Evolutionary conservation across 169 alveolate species (phyloP), one percentile per base, ranked within the genome.

Genomic region (Cryptosporidium parvum): DNA sequence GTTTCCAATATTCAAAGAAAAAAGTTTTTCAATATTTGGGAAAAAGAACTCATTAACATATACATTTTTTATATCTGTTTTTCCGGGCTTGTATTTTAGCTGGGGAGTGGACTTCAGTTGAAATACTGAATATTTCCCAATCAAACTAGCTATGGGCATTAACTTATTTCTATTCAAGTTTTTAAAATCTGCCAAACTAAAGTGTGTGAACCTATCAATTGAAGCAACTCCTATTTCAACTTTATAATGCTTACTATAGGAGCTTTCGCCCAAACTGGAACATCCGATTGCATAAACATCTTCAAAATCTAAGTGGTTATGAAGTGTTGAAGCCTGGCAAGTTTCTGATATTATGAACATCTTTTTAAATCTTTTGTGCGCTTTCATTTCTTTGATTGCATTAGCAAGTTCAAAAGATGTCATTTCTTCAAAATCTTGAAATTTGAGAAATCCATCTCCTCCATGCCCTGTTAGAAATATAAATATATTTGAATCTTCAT

Each of bases 381-480:
- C 69, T 58, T 85, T 53, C 95, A 94, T 93, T 91, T 92, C 95
- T 68, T 91, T 92, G 16, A 95, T 73, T n/a, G 94, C 94, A 39
- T 92, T 72, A 12, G 91, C 94, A 45, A 95, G 65, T 70, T 95
- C 97, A 37, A 86, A 91, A 31, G 93, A 75, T 51, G 86, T 92
- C 18, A 95, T 84, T n/a, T 94, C 97, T 44, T 92, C 92, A 48
- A 94, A 93, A 56, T 94, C 96, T 85, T 94, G 92, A 29, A 95
- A 89, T 86, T 95, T 95, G 18, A 94, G 92, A 84, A 91, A 95
- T 69, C 94, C 93, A 67, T 94, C 96, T 14, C 97, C 97, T 1
- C 96, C 95, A 71, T 95, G 97, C 12, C 96, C 96, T 39, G 93
- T 93, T 75, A 95, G 86, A 68, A 92, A 92, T 16, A 95, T 85